phyloP scores from a whole-genome alignment of 352 stramenopile genomes.

The Pythium apleroticum region DNA sequence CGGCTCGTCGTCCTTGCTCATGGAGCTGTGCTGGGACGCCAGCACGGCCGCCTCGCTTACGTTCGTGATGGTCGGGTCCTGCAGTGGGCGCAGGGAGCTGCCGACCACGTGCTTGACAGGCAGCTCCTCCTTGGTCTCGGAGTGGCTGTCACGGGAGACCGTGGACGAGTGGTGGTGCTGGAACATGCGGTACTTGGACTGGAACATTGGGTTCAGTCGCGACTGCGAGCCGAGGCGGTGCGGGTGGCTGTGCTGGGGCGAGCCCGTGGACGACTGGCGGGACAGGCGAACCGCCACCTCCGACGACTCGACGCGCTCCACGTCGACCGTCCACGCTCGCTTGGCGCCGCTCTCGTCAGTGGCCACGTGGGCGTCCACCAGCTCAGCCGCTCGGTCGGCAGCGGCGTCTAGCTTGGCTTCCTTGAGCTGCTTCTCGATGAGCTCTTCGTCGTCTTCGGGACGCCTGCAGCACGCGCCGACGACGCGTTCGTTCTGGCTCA shows the following conservation, averaged over 20 bases:
- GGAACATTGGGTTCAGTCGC: slow-evolving; percentile 54
- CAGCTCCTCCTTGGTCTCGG: background rate
- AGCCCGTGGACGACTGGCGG: slow-evolving; percentile 24
- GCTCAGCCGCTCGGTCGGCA: slow-evolving; percentile 23
- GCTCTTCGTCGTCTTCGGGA: slow-evolving; percentile 28
- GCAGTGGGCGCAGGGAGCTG: slow-evolving; percentile 14
- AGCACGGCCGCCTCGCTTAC: background rate
- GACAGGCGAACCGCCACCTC: slow-evolving; percentile 1
- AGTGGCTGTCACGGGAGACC: slow-evolving; percentile 7
- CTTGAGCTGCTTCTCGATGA: slow-evolving; percentile 12
- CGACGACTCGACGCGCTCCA: slow-evolving; percentile 24
- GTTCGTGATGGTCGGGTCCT: slow-evolving; percentile 8
- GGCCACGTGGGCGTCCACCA: slow-evolving; percentile 19
- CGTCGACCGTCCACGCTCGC: slow-evolving; percentile 39
- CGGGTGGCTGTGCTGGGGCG: slow-evolving; percentile 24
- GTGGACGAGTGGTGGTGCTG: slow-evolving; percentile 43
- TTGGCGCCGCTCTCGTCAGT: background rate
- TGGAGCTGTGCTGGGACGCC: background rate
- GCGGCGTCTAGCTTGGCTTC: slow-evolving; percentile 18
- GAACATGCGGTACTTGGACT: slow-evolving; percentile 74
- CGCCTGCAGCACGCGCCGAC: slow-evolving; percentile 59
- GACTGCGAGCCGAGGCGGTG: slow-evolving; percentile 41
- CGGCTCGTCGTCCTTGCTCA: background rate
- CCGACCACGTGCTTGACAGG: slow-evolving; percentile 10
- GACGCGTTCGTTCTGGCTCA: slow-evolving; percentile 67